Evolutionary conservation across 1,284 basidiomycete genomes (phyloP).

Genomic region (Papiliotrema flavescens): DNA sequence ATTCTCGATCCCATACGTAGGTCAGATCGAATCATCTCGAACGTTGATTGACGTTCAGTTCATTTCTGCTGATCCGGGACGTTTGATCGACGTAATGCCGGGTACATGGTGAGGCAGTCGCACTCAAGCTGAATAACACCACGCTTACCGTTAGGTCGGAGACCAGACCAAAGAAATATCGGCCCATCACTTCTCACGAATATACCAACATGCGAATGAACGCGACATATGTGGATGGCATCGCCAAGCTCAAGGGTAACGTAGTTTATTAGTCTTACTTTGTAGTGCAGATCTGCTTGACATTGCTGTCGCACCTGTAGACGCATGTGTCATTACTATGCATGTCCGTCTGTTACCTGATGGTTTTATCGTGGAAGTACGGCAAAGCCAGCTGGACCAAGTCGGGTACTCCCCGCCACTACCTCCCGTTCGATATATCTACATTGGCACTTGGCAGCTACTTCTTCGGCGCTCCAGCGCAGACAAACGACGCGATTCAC

Average conservation of each 20-base stretch:
- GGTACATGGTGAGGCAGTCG: conserved; percentile 49
- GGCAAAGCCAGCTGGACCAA: background rate
- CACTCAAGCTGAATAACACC: no score
- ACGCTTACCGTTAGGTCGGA: conserved; percentile 26
- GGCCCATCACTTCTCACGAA: conserved; percentile 54
- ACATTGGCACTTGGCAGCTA: no score
- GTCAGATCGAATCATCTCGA: conserved; percentile 17
- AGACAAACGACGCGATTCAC: no score
- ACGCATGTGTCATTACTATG: background rate
- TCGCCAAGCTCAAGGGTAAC: conserved; percentile 6
- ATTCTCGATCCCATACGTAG: conserved; percentile 60
- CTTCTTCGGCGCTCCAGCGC: no score
- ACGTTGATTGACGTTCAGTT: background rate
- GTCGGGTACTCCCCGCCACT: background rate
- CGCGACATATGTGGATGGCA: conserved; percentile 21
- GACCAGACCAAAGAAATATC: conserved; percentile 50
- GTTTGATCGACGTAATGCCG: conserved; percentile 55
- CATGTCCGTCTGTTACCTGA: background rate
- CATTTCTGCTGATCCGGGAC: conserved; percentile 54
- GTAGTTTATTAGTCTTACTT: conserved; percentile 5
- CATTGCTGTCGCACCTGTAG: background rate
- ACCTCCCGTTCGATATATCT: background rate
- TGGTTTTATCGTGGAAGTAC: background rate
- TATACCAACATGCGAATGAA: conserved; percentile 33
- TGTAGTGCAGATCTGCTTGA: background rate